phyloP scores from a whole-genome alignment of 805 yeast genomes.

The Kregervanrija delftensis region DNA sequence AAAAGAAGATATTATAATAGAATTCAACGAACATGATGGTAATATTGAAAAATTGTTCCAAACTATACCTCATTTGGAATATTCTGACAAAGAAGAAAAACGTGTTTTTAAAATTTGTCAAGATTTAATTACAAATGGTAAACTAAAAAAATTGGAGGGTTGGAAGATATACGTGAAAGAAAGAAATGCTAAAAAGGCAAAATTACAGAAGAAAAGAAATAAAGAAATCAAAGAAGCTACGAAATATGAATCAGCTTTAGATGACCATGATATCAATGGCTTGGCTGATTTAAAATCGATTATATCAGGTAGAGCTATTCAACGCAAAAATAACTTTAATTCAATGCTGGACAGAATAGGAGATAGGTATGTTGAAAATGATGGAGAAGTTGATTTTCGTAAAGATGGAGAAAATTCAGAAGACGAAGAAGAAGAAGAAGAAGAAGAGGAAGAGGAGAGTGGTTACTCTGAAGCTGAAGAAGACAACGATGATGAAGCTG shows the following conservation, averaged over 20 bases:
- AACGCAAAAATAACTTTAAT: too few relatives aligned
- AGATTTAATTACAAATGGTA: conserved; percentile 33
- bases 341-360: too few relatives aligned
- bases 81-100: conserved; percentile 49
- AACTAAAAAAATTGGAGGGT: conserved; percentile 21
- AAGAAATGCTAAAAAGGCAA: conserved; percentile 41
- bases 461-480: background rate
- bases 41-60: conserved; percentile 68
- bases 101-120: conserved; percentile 51
- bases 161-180: conserved; percentile 43
- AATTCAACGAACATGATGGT: conserved; percentile 45
- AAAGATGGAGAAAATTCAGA: background rate
- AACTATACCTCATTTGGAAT: conserved; percentile 69
- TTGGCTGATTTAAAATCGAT: background rate
- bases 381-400: too few relatives aligned
- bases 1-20: conserved; percentile 54
- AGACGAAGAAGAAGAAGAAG: background rate
- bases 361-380: too few relatives aligned
- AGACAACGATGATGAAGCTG: conserved; percentile 2
- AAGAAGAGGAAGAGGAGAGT: background rate
- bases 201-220: conserved; percentile 36
- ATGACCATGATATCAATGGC: conserved; percentile 21
- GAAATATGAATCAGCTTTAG: background rate
- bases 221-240: conserved; percentile 60
- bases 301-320: too few relatives aligned